These are phyloP conservation scores for Paecilomyces niveus DNA, from an alignment of 2,329 filamentous ascomycete genomes.

Conservation along the genomic window DNA sequence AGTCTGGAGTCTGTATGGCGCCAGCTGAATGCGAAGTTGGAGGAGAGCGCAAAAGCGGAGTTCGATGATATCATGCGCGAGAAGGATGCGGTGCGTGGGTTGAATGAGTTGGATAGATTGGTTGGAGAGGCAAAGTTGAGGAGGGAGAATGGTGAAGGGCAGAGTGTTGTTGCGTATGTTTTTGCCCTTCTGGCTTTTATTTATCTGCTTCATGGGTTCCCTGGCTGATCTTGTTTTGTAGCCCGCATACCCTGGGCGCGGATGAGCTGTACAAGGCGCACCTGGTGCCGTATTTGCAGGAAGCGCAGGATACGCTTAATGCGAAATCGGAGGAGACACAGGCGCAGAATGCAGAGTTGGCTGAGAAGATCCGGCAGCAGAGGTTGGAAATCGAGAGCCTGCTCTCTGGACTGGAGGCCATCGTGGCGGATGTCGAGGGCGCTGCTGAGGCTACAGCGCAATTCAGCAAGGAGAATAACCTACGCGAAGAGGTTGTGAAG, in stretches of 20 bases:
- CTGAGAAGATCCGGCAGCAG: slow-evolving; percentile 47
- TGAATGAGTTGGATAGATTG: slow-evolving; percentile 56
- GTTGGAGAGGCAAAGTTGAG: slow-evolving; percentile 52
- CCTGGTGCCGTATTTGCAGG: slow-evolving; percentile 48
- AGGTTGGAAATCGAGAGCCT: slow-evolving; percentile 51
- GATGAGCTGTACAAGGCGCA: slow-evolving; percentile 53
- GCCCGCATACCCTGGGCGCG: slow-evolving; percentile 53
- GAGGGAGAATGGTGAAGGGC: slow-evolving; percentile 38
- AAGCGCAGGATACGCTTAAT: slow-evolving; percentile 44
- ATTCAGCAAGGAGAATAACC: slow-evolving; percentile 28
- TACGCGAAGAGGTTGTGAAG: slow-evolving; percentile 35
- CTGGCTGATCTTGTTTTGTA: slow-evolving; percentile 16
- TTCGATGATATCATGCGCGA: slow-evolving; percentile 56
- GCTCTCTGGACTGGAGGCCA: slow-evolving; percentile 47
- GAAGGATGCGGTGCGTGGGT: slow-evolving; percentile 47
- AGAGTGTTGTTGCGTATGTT: slow-evolving; percentile 42
- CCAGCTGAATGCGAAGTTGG: slow-evolving; percentile 52
- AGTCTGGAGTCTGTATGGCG: slow-evolving; percentile 51
- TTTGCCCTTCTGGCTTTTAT: slow-evolving; percentile 2
- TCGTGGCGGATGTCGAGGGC: slow-evolving; percentile 51
- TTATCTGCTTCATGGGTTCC: background rate
- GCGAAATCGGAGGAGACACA: slow-evolving; percentile 44
- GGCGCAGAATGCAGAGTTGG: slow-evolving; percentile 46
- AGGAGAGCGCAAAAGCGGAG: slow-evolving; percentile 50
- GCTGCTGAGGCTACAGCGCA: slow-evolving; percentile 37